Evolutionary conservation across 371 early-diverging fungal genomes (phyloP).

Genomic region (Mucor indicus): DNA sequence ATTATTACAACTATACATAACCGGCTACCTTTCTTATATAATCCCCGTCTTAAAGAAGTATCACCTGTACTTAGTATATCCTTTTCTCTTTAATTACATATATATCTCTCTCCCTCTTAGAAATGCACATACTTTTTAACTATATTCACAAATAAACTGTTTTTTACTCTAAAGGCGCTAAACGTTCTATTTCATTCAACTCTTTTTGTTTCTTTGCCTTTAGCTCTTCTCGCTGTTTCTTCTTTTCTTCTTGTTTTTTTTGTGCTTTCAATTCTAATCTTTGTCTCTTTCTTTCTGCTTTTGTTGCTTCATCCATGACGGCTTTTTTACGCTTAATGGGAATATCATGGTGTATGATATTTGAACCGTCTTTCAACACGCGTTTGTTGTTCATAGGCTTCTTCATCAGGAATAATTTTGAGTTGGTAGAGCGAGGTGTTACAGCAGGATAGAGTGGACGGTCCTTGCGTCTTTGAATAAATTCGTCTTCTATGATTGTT

Average conservation of each 20-base stretch:
- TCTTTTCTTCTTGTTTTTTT: slow-evolving; percentile 51
- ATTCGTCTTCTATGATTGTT: slow-evolving; percentile 50
- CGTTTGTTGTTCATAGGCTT: neutral
- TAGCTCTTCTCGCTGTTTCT: slow-evolving; percentile 46
- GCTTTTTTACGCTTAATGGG: slow-evolving; percentile 44
- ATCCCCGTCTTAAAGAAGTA: too few species aligned
- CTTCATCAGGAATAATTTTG: neutral
- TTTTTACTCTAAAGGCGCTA: too few species aligned
- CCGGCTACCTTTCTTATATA: too few species aligned
- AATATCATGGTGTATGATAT: slow-evolving; percentile 5
- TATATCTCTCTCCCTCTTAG: too few species aligned
- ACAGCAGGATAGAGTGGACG: slow-evolving; percentile 52
- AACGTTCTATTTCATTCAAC: too few species aligned
- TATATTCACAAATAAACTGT: too few species aligned
- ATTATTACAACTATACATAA: too few species aligned
- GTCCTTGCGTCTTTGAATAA: slow-evolving; percentile 31
- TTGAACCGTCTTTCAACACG: slow-evolving; percentile 27
- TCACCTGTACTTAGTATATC: too few species aligned
- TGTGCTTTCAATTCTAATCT: slow-evolving; percentile 50
- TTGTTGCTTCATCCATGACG: slow-evolving; percentile 47
- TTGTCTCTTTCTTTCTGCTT: slow-evolving; percentile 45
- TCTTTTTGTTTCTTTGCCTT: slow-evolving; percentile 15
- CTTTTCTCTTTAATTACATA: too few species aligned
- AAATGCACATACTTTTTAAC: too few species aligned
- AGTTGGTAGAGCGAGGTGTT: slow-evolving; percentile 25